Base-by-base conservation (phyloP, 768 basidiomycete genomes). In the Postia placenta region DNA sequence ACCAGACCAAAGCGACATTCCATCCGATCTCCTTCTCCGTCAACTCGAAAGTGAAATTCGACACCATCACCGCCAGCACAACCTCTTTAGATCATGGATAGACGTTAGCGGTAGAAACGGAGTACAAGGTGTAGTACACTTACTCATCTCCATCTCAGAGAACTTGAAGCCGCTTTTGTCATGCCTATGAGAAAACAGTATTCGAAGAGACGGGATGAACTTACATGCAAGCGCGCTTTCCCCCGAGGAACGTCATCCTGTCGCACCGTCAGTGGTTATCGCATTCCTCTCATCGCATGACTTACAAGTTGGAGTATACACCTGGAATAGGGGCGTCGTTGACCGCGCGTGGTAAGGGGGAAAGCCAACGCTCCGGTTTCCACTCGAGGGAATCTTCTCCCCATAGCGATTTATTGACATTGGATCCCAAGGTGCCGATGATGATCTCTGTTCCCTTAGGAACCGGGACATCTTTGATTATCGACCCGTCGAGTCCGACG, bases 301-400 rank as follows among this genome's bases (percentile, higher is more conserved):
- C 24, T 27, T 11, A 52, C 51, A 52, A 33, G 24, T 47, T 42
- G 2, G 45, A 41, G 23, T 52, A 52, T 9, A 52, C 45, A 5
- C 51, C 51, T 3, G 51, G 51, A 6, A 52, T 43, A 3, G 15
- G 40, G 9, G 51, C 51, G 6, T 42, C 51, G 6, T 24, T 28
- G 17, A 52, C 23, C 40, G 9, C 25, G 12, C 11, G 19, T 2
- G 51, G 51, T 11, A 47, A 40, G 1, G 45, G 39, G 9, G 52
- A 52, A 11, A 71, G 47, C 74, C 75, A 76, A 2, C 74, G 65
- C 25, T 67, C 64, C 1, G 74, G 75, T 5, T 62, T 61, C 51
- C 74, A 76, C 30, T 65, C 60, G 17, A 57, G 63, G 3, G 74
- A 70, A 28, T 72, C 67, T 2, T 61, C 45, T 1, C 78, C 77